Evolutionary conservation across 2,329 filamentous ascomycete genomes (phyloP).

Genomic region (Neofusicoccum sp.): DNA sequence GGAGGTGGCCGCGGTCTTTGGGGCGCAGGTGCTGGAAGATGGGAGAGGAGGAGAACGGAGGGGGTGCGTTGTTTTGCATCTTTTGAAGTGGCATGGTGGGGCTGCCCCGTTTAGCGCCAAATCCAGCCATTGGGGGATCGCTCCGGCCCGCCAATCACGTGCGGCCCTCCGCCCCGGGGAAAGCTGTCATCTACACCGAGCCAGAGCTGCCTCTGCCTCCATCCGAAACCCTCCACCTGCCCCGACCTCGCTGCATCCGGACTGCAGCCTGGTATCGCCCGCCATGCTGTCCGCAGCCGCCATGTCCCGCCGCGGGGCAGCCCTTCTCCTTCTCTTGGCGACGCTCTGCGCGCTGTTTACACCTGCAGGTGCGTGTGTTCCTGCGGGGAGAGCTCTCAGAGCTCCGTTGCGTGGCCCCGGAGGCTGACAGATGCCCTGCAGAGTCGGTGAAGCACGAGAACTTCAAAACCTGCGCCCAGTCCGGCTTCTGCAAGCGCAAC

Average conservation of each 20-base stretch:
- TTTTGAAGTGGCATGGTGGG: slow-evolving; percentile 18
- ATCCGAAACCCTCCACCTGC: not conserved
- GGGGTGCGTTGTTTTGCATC: slow-evolving; percentile 20
- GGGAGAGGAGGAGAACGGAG: slow-evolving; percentile 32
- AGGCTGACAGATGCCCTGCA: slow-evolving; percentile 17
- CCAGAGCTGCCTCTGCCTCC: not conserved
- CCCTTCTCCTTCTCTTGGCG: slow-evolving; percentile 38
- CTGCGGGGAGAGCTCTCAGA: slow-evolving; percentile 8
- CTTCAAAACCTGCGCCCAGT: slow-evolving; percentile 95
- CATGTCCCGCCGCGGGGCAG: slow-evolving; percentile 62
- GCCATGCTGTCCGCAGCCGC: slow-evolving; percentile 21
- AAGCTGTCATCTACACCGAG: slow-evolving; percentile 15
- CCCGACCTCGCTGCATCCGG: slow-evolving; percentile 11
- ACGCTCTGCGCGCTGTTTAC: slow-evolving; percentile 34
- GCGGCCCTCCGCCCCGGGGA: slow-evolving; percentile 16
- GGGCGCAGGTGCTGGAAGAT: slow-evolving; percentile 48
- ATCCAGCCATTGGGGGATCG: slow-evolving; percentile 13
- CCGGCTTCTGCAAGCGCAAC: slow-evolving; percentile 96
- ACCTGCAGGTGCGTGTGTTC: slow-evolving; percentile 33
- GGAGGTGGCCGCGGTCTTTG: slow-evolving; percentile 47
- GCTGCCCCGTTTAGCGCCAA: slow-evolving; percentile 10
- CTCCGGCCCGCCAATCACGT: slow-evolving; percentile 6
- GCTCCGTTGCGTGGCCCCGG: not conserved
- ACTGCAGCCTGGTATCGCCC: slow-evolving; percentile 15
- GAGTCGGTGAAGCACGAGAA: slow-evolving; percentile 81